phyloP scores from a whole-genome alignment of 1,284 basidiomycete genomes.

The Pseudozyma hubeiensis region DNA sequence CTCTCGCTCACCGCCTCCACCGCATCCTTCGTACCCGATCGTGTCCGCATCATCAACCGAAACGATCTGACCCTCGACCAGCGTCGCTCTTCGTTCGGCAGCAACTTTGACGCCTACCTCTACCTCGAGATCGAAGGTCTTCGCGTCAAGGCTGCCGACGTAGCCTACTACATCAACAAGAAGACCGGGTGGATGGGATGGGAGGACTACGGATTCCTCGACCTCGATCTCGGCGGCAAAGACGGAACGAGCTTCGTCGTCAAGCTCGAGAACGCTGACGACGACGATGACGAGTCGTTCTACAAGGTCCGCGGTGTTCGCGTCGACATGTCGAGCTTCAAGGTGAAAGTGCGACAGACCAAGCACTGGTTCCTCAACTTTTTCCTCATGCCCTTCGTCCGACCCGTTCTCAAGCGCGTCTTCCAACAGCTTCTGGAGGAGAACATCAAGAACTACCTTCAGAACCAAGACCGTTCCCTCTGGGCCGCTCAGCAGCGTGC shows the following conservation, averaged over 20 bases:
- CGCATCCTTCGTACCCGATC: constrained; percentile 71
- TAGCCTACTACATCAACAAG: constrained; percentile 71
- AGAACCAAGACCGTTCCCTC: constrained; percentile 60
- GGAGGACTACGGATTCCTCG: constrained; percentile 71
- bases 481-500: constrained; percentile 70
- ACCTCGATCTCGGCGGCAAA: constrained; percentile 70
- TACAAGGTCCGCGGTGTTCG: constrained; percentile 71
- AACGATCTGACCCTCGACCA: constrained; percentile 71
- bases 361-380: constrained; percentile 64
- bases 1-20: constrained; percentile 68
- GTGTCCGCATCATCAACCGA: constrained; percentile 69
- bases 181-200: constrained; percentile 69
- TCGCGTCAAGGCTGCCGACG: constrained; percentile 70
- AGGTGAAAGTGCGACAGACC: constrained; percentile 58
- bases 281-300: constrained; percentile 71
- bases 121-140: constrained; percentile 70
- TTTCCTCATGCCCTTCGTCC: constrained; percentile 63
- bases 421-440: constrained; percentile 68
- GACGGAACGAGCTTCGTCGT: constrained; percentile 70
- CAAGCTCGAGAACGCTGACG: constrained; percentile 71
- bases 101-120: constrained; percentile 70
- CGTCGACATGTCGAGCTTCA: constrained; percentile 69
- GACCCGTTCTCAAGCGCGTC: constrained; percentile 49
- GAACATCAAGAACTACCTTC: constrained; percentile 61
- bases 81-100: constrained; percentile 70